phyloP scores from a whole-genome alignment of 1,284 basidiomycete species.

The Ganoderma resinaceum region DNA sequence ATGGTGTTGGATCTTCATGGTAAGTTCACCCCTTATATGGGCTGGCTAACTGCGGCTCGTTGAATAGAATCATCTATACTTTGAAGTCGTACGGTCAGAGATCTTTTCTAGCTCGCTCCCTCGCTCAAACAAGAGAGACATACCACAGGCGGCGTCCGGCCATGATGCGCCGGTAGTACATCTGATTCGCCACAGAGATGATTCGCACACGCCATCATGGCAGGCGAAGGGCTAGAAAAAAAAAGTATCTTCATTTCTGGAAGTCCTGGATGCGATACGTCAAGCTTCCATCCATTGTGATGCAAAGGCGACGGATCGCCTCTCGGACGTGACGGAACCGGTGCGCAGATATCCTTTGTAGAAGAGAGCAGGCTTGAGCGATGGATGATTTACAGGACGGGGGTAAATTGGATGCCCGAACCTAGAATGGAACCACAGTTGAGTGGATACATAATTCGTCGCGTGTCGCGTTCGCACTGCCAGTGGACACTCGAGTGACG shows the following conservation, averaged over 20 bases:
- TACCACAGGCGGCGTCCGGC: background rate
- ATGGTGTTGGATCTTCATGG: background rate
- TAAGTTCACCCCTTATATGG: background rate
- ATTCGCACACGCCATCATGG: background rate
- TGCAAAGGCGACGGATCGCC: background rate
- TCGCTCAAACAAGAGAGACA: background rate
- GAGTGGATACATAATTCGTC: no score
- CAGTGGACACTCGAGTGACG: no score
- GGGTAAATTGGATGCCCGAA: background rate
- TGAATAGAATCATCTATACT: background rate
- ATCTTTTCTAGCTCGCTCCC: background rate
- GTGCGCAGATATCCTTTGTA: background rate
- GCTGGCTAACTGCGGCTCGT: background rate
- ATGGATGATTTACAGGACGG: background rate
- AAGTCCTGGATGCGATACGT: background rate
- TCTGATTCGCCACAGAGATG: background rate
- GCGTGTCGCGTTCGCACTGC: no score
- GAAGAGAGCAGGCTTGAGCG: background rate
- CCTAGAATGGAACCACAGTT: background rate
- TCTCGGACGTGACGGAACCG: background rate
- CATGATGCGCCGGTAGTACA: background rate
- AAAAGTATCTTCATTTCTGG: background rate
- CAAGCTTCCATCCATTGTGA: background rate
- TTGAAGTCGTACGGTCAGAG: background rate
- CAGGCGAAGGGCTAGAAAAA: background rate